Evolutionary conservation across 306 rosid genomes (phyloP), one percentile per base, ranked within the genome.

Genomic region (Vigna unguiculata): DNA sequence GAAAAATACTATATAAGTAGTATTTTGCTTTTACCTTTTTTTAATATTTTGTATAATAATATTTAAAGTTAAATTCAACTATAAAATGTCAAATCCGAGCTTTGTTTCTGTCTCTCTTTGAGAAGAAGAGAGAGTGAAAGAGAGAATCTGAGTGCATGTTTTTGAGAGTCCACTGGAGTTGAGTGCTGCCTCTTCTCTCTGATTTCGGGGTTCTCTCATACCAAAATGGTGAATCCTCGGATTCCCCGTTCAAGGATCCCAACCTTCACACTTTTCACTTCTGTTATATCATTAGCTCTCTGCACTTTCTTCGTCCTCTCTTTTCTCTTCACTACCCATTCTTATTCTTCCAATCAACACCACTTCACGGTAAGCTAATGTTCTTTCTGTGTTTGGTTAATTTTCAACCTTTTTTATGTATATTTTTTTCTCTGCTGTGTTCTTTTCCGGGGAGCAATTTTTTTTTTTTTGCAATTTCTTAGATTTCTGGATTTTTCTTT

Each of bases 271-370:
- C 57, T 84, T 11, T 75, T 93, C 28, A 78, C 77, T 17, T 84
- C 82, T 55, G 78, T 85, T 28, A 81, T 83, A 6, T 15, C 85
- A 9, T 34, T 85, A 17, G 63, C 83, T 16, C 54, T 88, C 65
- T 48, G 84, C 85, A 60, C 85, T 75, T 65, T 89, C 78, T 54
- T 89, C 87, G 15, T 86, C 67, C 36, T 86, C 84, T 86, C 92
- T 14, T 85, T 87, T 77, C 20, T 86, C 86, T 78, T 84, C 90
- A 65, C 93, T 53, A 15, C 82, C 40, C 61, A 66, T 57, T 62
- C 92, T 9, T 68, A 75, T 83, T 36, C 97, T 32, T 49, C 93
- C 10, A 41, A 78, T 59, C 87, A 82, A 62, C 47, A 45, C 13
- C 71, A 45, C 20, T 24, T 70, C 85, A 68, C 41, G 32, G 93